phyloP scores from a whole-genome alignment of 169 alveolate species.

The Cystoisospora suis region DNA sequence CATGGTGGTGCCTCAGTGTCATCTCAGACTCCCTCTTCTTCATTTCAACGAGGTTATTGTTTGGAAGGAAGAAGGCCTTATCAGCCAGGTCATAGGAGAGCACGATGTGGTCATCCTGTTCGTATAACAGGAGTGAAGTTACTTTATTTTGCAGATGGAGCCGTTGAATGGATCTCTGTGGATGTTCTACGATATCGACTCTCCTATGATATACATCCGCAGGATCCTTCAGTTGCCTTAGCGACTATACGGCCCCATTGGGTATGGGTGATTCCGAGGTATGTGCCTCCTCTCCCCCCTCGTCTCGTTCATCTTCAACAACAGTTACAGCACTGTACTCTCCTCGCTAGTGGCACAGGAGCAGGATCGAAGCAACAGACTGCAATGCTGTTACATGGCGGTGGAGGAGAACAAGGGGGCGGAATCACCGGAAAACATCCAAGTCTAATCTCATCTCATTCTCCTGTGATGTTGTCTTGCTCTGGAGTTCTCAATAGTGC shows the following conservation, averaged over 20 bases:
- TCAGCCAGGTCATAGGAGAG: not conserved
- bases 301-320: conserved; percentile 42
- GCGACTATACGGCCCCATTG: conserved; percentile 43
- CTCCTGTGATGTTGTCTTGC: too few relatives aligned
- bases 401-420: not conserved
- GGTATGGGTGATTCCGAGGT: conserved; percentile 58
- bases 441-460: too few relatives aligned
- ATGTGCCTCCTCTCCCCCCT: conserved; percentile 43
- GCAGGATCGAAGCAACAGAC: not conserved
- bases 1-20: not conserved
- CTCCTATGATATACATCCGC: conserved; percentile 53
- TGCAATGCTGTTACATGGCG: too few relatives aligned
- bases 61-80: not conserved
- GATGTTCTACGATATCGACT: conserved; percentile 44
- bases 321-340: not conserved
- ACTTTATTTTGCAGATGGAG: conserved; percentile 20
- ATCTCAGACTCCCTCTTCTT: not conserved
- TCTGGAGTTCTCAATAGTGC: too few relatives aligned
- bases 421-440: too few relatives aligned
- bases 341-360: not conserved
- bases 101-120: not conserved
- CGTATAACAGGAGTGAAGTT: conserved; percentile 31
- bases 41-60: not conserved
- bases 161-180: conserved; percentile 15
- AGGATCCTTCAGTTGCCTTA: conserved; percentile 32